Evolutionary conservation across 1,139 yeast species (phyloP), one percentile per base, ranked within the genome.

Genomic region (Pneumocystis murina): DNA sequence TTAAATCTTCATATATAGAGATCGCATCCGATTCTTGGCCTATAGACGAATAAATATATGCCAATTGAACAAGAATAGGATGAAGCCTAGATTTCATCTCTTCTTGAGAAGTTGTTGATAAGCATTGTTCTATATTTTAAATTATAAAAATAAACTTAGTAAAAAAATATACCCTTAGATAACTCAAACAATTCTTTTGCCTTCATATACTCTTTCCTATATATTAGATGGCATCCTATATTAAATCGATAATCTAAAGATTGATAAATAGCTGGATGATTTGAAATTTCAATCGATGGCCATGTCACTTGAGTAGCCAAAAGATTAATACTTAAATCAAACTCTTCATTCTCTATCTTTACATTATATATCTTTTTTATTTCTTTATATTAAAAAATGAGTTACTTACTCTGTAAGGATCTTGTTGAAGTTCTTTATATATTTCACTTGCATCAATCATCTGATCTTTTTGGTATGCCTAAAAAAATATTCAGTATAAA

Each of bases 11-110:
- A 59, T 36, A 24, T 62, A 43, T 39, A 63, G 20, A 62, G 5
- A 58, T 67, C 1, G 89, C 82, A 62, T 78, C 77, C 0, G 71
- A 76, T 1, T 65, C 57, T 10, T 81, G 73, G 7, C 84, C 85
- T 41, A 75, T 71, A 14, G 78, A 67, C 66, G 82, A 83, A 65
- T 82, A 75, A 30, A 85, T 82, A 71, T 82, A 89, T 0, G 95
- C 86, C 38, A 81, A 80, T 70, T 91, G 94, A 59, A 88, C 74
- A 65, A 80, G 72, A 55, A 87, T 85, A 24, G 94, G 91, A 17
- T 80, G 78, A 36, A 83, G 71, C 55, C 77, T 78, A 58, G 79
- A 75, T 40, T 71, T 72, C 8, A 74, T 72, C 57, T 77, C 78
- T 61, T 80, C 80, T 43, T 77, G 78, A 6, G 74, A 14, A 16